Evolutionary conservation across 345 rosid genomes (phyloP).

Genomic region (Melaleuca alternifolia): DNA sequence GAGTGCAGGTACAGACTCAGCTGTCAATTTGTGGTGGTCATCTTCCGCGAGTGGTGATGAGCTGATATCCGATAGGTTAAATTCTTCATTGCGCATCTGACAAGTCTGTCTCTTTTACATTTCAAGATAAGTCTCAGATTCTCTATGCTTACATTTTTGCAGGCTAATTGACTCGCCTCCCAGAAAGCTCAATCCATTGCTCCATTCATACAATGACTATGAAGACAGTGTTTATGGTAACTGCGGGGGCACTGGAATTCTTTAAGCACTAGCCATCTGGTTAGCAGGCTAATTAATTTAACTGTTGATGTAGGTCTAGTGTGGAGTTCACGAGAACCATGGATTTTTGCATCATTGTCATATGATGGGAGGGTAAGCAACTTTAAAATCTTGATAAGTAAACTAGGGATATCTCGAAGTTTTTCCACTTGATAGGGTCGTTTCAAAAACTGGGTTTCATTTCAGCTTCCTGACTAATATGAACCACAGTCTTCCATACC

Average conservation of each 20-base stretch:
- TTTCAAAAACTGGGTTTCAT: neutral
- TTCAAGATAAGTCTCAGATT: neutral
- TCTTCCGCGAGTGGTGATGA: constrained; percentile 36
- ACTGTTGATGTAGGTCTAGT: constrained; percentile 53
- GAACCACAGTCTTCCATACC: neutral
- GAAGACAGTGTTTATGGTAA: constrained; percentile 91
- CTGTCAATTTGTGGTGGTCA: constrained; percentile 78
- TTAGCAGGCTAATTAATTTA: neutral
- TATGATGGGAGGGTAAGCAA: constrained; percentile 87
- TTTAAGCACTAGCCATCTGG: neutral
- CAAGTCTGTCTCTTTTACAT: neutral
- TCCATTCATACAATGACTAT: constrained; percentile 65
- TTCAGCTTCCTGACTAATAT: neutral
- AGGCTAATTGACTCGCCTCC: constrained; percentile 30
- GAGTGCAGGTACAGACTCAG: constrained; percentile 93
- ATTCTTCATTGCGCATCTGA: neutral
- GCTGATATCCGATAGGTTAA: constrained; percentile 38
- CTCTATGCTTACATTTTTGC: neutral
- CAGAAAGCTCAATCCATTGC: constrained; percentile 29
- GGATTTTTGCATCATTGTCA: constrained; percentile 82
- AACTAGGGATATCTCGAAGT: neutral
- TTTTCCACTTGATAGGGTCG: neutral
- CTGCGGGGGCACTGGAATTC: neutral
- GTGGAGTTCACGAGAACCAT: constrained; percentile 88
- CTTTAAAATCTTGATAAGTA: neutral